A percentile compares a stretch with the other conserved stretches of the same genome.
Conservation (phyloP, 2,329 filamentous ascomycete genomes). For the Diaporthe citri region DNA sequence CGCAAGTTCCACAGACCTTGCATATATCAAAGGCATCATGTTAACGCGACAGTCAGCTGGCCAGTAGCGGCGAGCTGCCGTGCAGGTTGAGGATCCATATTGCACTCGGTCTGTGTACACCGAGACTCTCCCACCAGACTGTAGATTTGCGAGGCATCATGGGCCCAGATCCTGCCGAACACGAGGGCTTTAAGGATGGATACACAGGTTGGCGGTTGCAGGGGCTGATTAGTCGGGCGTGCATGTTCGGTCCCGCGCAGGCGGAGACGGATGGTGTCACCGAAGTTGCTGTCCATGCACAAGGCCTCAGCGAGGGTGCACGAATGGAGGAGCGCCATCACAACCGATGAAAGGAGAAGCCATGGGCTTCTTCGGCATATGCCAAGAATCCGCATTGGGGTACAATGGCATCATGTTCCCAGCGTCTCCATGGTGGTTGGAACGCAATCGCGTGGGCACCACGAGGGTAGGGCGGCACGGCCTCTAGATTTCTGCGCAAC, state of each 20-base stretch:
- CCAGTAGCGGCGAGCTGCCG: constrained; percentile 6
- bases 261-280: constrained; percentile 2
- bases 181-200: not conserved
- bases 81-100: not conserved
- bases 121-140: not conserved
- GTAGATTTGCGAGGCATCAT: not conserved
- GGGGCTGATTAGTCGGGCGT: not conserved
- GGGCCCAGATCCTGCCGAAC: too few relatives aligned
- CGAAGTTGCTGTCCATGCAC: not conserved
- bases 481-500: not conserved
- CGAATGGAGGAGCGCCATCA: not conserved
- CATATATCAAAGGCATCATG: not conserved
- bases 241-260: not conserved
- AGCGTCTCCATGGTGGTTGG: not conserved
- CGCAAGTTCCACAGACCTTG: not conserved
- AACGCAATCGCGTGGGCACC: not conserved
- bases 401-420: not conserved
- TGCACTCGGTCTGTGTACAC: not conserved
- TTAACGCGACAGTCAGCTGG: not conserved
- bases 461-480: not conserved
- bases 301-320: not conserved
- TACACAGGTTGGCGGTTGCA: not conserved
- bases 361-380: not conserved
- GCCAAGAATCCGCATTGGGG: too few relatives aligned
- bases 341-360: not conserved